Conservation (phyloP, 495 filamentous ascomycete genomes). For the Delitschia confertaspora region DNA sequence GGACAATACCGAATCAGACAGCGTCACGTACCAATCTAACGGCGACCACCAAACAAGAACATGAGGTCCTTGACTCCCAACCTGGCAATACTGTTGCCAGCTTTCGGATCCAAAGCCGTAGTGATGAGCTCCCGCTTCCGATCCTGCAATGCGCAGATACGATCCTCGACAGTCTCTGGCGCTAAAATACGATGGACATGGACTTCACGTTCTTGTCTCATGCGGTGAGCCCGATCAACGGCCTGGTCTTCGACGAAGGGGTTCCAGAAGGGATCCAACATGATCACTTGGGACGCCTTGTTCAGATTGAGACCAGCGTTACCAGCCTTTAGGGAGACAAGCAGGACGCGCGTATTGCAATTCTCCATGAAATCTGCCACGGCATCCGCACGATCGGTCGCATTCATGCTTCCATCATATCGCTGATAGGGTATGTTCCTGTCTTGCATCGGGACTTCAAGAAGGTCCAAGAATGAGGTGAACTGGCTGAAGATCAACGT, state of each 20-base stretch:
- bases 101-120: slow-evolving; percentile 73
- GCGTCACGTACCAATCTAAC: no score
- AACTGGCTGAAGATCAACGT: slow-evolving; percentile 92
- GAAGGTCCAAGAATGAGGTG: slow-evolving; percentile 82
- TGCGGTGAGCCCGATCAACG: slow-evolving; percentile 84
- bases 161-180: slow-evolving; percentile 75
- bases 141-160: slow-evolving; percentile 78
- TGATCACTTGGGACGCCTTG: slow-evolving; percentile 78
- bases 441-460: slow-evolving; percentile 75
- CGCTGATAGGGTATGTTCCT: slow-evolving; percentile 57
- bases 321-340: slow-evolving; percentile 83
- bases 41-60: slow-evolving; percentile 21
- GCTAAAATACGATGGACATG: slow-evolving; percentile 75
- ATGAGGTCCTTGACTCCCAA: slow-evolving; percentile 53
- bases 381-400: slow-evolving; percentile 57
- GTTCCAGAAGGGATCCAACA: slow-evolving; percentile 96
- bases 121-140: slow-evolving; percentile 71
- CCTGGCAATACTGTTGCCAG: slow-evolving; percentile 52
- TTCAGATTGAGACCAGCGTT: slow-evolving; percentile 87
- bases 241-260: slow-evolving; percentile 92
- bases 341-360: slow-evolving; percentile 59
- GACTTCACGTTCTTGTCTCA: slow-evolving; percentile 70
- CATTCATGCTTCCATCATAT: slow-evolving; percentile 81
- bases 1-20: no score
- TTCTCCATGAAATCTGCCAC: slow-evolving; percentile 66